Evolutionary conservation across 495 filamentous ascomycete species (phyloP), one percentile per base, ranked within the genome.

Genomic region (Penicillium silybi): DNA sequence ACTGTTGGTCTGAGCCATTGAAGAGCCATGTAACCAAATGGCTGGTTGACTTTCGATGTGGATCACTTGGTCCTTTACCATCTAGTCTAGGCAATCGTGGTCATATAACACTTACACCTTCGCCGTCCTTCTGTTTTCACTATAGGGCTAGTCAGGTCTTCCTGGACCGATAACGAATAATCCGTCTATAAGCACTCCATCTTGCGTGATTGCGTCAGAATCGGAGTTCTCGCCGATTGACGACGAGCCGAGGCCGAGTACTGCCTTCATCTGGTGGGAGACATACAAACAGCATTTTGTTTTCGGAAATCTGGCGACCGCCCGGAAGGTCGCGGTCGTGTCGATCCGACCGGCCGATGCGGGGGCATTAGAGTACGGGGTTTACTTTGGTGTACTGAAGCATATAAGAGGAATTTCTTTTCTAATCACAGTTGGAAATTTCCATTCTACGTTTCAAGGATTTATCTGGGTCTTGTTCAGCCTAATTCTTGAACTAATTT

Each of bases 291-390:
- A 10, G 0, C 15, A 25, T 2, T 15, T 15, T 25, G 15, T 25
- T 41, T 17, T 5, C 13, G 16, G 15, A 18, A 27, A 42, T 2
- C 10, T 42, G 26, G 20, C 10, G 39, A 9, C 4, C n/a, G 17
- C 1, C 39, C 49, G 41, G 45, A 10, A 32, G 26, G 4, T 25
- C 41, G 32, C 19, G 29, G 15, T 16, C 43, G n/a, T 49, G 47
- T 53, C 57, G 53, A 47, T 23, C n/a, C 60, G 60, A 63, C 43
- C n/a, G 35, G 11, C 57, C 60, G 60, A 53, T 48, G 43, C 39
- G 37, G 48, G 42, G 39, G n/a, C 19, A 41, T 23, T 17, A 38
- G 35, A 47, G 11, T 32, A 44, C 25, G 39, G n/a, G 0, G 5
- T 41, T n/a, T 2, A 32, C 15, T 27, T 1, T 9, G 1, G 9